Evolutionary conservation across 371 early-diverging fungal genomes (phyloP).

Genomic region (Apophysomyces sp.): DNA sequence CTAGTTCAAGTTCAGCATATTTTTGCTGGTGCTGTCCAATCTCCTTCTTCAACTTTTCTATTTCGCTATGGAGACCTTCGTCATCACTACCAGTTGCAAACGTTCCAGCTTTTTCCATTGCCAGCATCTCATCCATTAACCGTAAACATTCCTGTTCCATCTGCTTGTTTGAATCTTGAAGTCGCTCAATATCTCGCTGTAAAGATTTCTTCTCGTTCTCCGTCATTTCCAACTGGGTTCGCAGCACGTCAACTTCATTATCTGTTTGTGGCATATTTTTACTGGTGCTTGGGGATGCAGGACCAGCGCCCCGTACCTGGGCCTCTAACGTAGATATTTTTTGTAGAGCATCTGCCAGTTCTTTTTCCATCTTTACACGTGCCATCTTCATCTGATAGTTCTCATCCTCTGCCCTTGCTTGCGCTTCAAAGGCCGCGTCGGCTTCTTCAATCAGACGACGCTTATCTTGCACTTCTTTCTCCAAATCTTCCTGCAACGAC

Average conservation of each 20-base stretch:
- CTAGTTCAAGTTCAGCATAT: slow-evolving; percentile 47
- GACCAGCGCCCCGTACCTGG: background rate
- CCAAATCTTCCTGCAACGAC: slow-evolving; percentile 28
- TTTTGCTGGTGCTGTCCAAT: slow-evolving; percentile 47
- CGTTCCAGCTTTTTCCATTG: slow-evolving; percentile 19
- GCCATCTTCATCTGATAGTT: slow-evolving; percentile 36
- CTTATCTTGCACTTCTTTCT: slow-evolving; percentile 36
- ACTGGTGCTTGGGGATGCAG: background rate
- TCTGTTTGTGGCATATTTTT: background rate
- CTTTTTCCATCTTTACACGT: slow-evolving; percentile 23
- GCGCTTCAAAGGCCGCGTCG: slow-evolving; percentile 42
- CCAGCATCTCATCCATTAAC: slow-evolving; percentile 69
- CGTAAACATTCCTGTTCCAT: slow-evolving; percentile 72
- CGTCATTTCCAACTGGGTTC: background rate
- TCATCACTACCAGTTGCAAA: background rate
- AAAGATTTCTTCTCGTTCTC: slow-evolving; percentile 41
- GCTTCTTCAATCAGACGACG: slow-evolving; percentile 42
- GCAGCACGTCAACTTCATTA: background rate
- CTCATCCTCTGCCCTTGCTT: slow-evolving; percentile 38
- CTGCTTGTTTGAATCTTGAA: slow-evolving; percentile 59
- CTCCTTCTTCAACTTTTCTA: slow-evolving; percentile 49
- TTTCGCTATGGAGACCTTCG: slow-evolving; percentile 26
- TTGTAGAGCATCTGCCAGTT: slow-evolving; percentile 10
- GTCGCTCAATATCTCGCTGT: slow-evolving; percentile 45
- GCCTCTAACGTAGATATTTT: background rate